Evolutionary conservation across 73 alveolate species (phyloP), one percentile per base, ranked within the genome.

Genomic region (Paramecium pentaurelia): DNA sequence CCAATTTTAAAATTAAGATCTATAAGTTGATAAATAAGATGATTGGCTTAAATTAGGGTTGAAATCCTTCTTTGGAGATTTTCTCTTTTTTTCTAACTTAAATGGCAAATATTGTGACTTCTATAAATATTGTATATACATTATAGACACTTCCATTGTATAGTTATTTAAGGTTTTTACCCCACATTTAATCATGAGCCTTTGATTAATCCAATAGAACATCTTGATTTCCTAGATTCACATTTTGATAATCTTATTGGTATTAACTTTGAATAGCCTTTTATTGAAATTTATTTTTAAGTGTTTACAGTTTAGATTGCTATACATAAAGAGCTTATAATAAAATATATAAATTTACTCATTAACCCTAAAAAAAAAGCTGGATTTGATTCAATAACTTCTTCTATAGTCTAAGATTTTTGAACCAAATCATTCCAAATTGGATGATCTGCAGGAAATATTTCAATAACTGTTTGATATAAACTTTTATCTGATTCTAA

Each of bases 151-250:
- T 64, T 5, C 30, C 84, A 12, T 9, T 5, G 9, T 64, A 64
- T 64, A 64, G 47, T 64, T 64, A 64, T 64, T 64, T 11, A 32
- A 32, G 47, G 47, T 64, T 64, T 27, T 32, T 12, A 14, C 84
- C 22, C 84, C 84, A 64, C 42, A 64, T 12, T 64, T 64, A 64
- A 64, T 64, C 84, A 27, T 64, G 84, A 28, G 84, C 84, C 51
- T 64, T 64, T n/a, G 84, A 64, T 28, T 64, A 64, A 64, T 64
- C 28, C 28, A 64, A 34, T 25, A 34, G 12, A 14, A 64, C 84
- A 64, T 64, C 84, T 28, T 64, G 3, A n/a, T 64, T 34, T 64
- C 47, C 30, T 34, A 64, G 10, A 32, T 27, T 64, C 2, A 11
- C 28, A 64, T 11, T 64, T 64, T 64, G 47, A 64, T 32, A 64